Evolutionary conservation across 2,329 filamentous ascomycete species (phyloP).

Genomic region (Cordyceps cicadae): DNA sequence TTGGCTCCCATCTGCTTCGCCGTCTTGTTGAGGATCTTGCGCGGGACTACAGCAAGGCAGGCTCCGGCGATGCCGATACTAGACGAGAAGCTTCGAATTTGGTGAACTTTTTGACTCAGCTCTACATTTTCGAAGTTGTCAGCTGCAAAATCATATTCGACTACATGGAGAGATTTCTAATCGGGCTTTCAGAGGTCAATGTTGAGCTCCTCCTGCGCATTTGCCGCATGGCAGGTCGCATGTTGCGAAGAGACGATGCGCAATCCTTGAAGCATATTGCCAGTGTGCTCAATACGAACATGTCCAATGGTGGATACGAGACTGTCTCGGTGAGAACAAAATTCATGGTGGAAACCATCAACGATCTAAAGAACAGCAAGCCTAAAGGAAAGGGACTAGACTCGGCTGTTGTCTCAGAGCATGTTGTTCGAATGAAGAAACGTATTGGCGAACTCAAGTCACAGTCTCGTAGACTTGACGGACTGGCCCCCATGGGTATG

Average conservation of each 20-base stretch:
- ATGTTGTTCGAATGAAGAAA: conserved; percentile 84
- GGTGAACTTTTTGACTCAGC: conserved; percentile 70
- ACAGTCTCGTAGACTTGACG: conserved; percentile 51
- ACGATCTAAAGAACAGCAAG: conserved; percentile 88
- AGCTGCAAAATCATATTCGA: conserved; percentile 81
- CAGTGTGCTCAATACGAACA: conserved; percentile 63
- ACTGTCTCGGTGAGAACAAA: conserved; percentile 80
- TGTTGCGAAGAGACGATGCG: conserved; percentile 82
- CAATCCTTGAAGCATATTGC: conserved; percentile 85
- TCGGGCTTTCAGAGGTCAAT: conserved; percentile 70
- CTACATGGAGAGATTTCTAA: conserved; percentile 72
- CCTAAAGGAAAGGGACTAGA: conserved; percentile 67
- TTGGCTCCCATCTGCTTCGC: conserved; percentile 80
- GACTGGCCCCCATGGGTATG: conserved; percentile 73
- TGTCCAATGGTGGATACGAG: conserved; percentile 57
- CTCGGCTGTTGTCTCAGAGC: conserved; percentile 67
- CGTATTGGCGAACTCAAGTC: conserved; percentile 68
- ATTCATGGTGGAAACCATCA: conserved; percentile 97
- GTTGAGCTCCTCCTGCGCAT: conserved; percentile 82
- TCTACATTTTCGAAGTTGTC: conserved; percentile 89
- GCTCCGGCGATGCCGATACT: conserved; percentile 30
- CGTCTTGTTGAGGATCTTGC: conserved; percentile 69
- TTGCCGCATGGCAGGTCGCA: conserved; percentile 71
- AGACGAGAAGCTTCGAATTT: conserved; percentile 54
- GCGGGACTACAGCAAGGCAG: conserved; percentile 44